Conservation (phyloP, 768 basidiomycete genomes). For the Lactifluus piperatus region DNA sequence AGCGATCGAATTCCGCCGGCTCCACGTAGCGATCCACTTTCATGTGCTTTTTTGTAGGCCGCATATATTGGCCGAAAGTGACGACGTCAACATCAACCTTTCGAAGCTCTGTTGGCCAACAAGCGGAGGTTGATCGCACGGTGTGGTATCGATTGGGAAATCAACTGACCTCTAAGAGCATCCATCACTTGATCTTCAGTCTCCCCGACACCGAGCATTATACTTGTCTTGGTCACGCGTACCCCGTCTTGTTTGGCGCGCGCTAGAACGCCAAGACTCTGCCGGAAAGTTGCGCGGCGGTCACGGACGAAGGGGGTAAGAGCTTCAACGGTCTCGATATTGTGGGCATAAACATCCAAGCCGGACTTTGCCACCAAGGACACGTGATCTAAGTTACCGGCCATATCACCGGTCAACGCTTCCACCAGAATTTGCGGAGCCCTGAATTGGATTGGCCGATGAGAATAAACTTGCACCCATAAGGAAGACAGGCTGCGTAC, state of each 20-base stretch:
- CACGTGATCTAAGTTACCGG: slow-evolving; percentile 66
- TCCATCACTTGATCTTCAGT: slow-evolving; percentile 71
- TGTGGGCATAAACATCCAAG: slow-evolving; percentile 96
- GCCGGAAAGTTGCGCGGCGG: slow-evolving; percentile 83
- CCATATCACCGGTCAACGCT: slow-evolving; percentile 93
- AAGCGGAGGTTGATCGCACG: not conserved
- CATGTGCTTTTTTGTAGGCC: slow-evolving; percentile 98
- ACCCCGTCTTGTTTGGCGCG: slow-evolving; percentile 80
- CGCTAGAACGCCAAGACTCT: slow-evolving; percentile 71
- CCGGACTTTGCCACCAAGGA: slow-evolving; percentile 84
- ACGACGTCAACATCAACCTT: slow-evolving; percentile 90
- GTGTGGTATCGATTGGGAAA: not conserved
- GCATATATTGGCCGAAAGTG: slow-evolving; percentile 99
- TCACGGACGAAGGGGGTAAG: slow-evolving; percentile 94
- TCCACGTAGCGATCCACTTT: slow-evolving; percentile 96
- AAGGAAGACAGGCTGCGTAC: slow-evolving; percentile 32
- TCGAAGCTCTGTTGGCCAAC: slow-evolving; percentile 59
- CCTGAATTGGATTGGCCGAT: slow-evolving; percentile 31
- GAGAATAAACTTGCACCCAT: not conserved
- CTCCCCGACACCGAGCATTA: slow-evolving; percentile 98
- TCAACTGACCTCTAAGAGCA: slow-evolving; percentile 64
- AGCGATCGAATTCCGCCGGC: slow-evolving; percentile 85
- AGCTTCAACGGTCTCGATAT: slow-evolving; percentile 92
- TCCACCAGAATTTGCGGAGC: slow-evolving; percentile 95
- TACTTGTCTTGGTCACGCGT: slow-evolving; percentile 90